phyloP scores from a whole-genome alignment of 495 filamentous ascomycete genomes.

The Talaromyces trachyspermus region DNA sequence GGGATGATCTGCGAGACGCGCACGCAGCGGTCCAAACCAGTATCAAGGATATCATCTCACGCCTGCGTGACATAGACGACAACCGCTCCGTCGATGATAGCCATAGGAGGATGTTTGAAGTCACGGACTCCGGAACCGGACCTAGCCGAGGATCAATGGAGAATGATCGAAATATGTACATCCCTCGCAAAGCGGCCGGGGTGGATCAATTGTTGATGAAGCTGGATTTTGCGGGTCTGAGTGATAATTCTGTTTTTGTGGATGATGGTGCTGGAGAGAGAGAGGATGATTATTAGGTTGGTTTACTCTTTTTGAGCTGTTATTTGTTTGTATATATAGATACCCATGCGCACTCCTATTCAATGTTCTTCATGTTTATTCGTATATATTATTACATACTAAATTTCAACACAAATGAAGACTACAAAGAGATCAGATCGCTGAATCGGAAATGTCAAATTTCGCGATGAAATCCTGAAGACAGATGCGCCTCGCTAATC shows the following conservation, averaged over 20 bases:
- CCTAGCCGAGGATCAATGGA: constrained; percentile 10
- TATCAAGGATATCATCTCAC: constrained; percentile 54
- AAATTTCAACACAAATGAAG: too few species aligned
- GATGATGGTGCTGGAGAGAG: neutral
- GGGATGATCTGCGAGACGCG: constrained; percentile 43
- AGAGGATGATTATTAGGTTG: neutral
- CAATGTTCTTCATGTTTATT: too few species aligned
- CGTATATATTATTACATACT: too few species aligned
- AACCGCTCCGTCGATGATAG: constrained; percentile 37
- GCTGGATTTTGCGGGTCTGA: constrained; percentile 59
- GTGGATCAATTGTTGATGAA: constrained; percentile 82
- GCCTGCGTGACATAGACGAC: constrained; percentile 53
- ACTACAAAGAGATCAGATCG: too few species aligned
- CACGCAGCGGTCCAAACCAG: constrained; percentile 34
- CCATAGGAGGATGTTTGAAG: constrained; percentile 31
- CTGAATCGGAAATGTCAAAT: too few species aligned
- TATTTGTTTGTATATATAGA: neutral
- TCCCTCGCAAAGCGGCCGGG: constrained; percentile 58
- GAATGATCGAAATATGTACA: constrained; percentile 34
- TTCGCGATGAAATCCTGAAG: too few species aligned
- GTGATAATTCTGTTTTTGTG: constrained; percentile 13
- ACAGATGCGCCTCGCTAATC: neutral
- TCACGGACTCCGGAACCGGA: constrained; percentile 15
- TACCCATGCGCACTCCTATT: neutral
- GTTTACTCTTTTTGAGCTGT: neutral